Evolutionary conservation across 2,329 filamentous ascomycete species (phyloP), one percentile per base, ranked within the genome.

Genomic region (Alternaria novae-zelandiae): DNA sequence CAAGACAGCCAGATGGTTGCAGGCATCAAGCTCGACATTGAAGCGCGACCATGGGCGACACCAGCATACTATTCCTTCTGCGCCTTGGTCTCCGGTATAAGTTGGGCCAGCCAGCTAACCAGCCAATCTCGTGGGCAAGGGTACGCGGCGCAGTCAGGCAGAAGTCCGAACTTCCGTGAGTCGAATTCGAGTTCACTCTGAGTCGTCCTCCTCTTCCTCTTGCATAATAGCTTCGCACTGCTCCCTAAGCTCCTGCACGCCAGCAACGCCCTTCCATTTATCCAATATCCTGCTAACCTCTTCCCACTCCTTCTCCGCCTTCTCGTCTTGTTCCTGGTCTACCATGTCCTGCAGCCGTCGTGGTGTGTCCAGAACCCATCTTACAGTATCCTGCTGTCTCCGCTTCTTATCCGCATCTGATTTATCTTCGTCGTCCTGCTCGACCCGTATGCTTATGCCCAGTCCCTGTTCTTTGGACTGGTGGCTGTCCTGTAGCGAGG

Each of bases 341-440:
- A 91, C 83, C 63, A 94, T 80, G 32, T 74, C 75, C 63, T 86
- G 83, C 65, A 95, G 74, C 69, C 86, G 83, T 32, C 83, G 85
- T 44, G 90, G 90, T 4, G 87, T 86, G 6, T 84, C 86, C 7
- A 93, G 77, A 7, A 89, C 88, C 81, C 89, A 88, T 60, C 81
- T 81, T 5, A 90, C 91, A 7, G 90, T 83, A 70, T 89, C 83
- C 65, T 84, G 86, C 67, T 85, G 79, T 56, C 73, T 79, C 63
- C 73, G 69, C 68, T 77, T 82, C 51, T 70, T 74, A 2, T 50
- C 79, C 5, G 80, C 81, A 23, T 63, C 61, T 7, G 66, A 63
- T 1, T 59, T 62, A 11, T 72, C 68, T 10, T 62, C 51, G 8
- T 63, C 45, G 25, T 74, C 73, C 30, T 65, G 62, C 20, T 76